Conservation (phyloP, 2,329 filamentous ascomycete genomes). For the Alternaria hordeiaustralica region DNA sequence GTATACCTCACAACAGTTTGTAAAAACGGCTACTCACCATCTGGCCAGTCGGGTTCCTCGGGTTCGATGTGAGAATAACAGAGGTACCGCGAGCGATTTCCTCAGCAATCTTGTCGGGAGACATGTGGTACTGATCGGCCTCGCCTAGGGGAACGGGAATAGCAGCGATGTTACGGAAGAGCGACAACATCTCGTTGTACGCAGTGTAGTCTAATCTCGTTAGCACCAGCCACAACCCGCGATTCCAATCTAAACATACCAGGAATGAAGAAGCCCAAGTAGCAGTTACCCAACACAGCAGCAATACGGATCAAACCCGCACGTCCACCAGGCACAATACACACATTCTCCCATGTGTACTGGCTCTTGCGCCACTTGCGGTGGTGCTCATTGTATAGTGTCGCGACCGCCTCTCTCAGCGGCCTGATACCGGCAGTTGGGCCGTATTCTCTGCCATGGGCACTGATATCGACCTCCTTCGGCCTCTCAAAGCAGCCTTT, state of each 20-base stretch:
- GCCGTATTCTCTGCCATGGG: constrained; percentile 83
- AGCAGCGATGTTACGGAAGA: constrained; percentile 79
- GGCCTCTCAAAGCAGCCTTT: constrained; percentile 86
- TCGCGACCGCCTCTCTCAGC: constrained; percentile 85
- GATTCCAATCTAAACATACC: constrained; percentile 41
- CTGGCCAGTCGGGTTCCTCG: constrained; percentile 89
- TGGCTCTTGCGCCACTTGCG: constrained; percentile 84
- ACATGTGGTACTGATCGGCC: constrained; percentile 89
- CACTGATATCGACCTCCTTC: constrained; percentile 75
- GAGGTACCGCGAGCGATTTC: constrained; percentile 80
- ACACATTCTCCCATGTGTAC: constrained; percentile 89
- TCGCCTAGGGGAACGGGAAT: constrained; percentile 71
- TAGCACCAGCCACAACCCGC: not conserved
- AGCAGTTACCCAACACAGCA: constrained; percentile 89
- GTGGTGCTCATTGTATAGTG: constrained; percentile 92
- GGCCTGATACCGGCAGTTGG: constrained; percentile 94
- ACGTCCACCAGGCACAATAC: constrained; percentile 88
- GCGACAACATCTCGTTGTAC: constrained; percentile 95
- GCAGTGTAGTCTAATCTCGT: constrained; percentile 76
- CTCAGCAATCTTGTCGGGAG: constrained; percentile 89
- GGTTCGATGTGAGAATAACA: constrained; percentile 94
- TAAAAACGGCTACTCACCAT: constrained; percentile 52
- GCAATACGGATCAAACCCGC: constrained; percentile 94
- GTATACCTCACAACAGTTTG: not conserved
- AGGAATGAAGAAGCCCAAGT: constrained; percentile 88